Percentiles rank a stretch among this genome's conserved stretches.
These are phyloP conservation scores for Didymella keratinophila DNA, from an alignment of 2,329 filamentous ascomycete species.

Conservation along the genomic window DNA sequence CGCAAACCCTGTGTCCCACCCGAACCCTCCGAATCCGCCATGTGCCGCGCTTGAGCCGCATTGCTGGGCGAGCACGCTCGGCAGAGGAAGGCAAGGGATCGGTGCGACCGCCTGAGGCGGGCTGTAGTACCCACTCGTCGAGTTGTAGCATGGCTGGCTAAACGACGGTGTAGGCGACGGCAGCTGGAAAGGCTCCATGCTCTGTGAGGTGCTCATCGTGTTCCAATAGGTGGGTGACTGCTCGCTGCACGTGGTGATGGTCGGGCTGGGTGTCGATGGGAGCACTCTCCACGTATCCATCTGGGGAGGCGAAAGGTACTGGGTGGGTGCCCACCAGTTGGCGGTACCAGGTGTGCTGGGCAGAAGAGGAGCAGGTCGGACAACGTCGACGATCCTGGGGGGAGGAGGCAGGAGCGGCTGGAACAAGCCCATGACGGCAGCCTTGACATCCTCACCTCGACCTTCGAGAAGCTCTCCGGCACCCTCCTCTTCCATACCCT, in stretches of 20 bases:
- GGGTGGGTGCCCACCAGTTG: constrained; percentile 79
- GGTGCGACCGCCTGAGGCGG: constrained; percentile 77
- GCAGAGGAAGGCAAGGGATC: constrained; percentile 79
- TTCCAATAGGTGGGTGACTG: constrained; percentile 79
- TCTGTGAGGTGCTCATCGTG: constrained; percentile 62
- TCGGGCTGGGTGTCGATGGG: constrained; percentile 83
- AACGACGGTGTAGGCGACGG: constrained; percentile 82
- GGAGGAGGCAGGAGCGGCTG: constrained; percentile 85
- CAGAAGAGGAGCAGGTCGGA: constrained; percentile 84
- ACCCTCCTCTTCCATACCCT: constrained; percentile 96
- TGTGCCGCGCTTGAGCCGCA: constrained; percentile 73
- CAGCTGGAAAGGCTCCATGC: constrained; percentile 73
- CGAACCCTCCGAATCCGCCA: constrained; percentile 77
- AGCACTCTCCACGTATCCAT: constrained; percentile 91
- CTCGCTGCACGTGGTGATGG: constrained; percentile 73
- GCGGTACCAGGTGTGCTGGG: constrained; percentile 79
- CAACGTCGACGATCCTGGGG: constrained; percentile 86
- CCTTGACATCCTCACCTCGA: constrained; percentile 93
- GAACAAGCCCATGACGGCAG: constrained; percentile 82
- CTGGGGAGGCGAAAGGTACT: constrained; percentile 71
- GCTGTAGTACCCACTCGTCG: constrained; percentile 70
- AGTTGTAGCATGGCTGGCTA: constrained; percentile 70
- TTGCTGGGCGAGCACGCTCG: constrained; percentile 83
- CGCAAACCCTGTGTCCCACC: constrained; percentile 87
- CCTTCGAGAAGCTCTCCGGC: constrained; percentile 91